Evolutionary conservation across 1,284 basidiomycete species (phyloP), one percentile per base, ranked within the genome.

Genomic region (Phylloboletellus chloephorus): DNA sequence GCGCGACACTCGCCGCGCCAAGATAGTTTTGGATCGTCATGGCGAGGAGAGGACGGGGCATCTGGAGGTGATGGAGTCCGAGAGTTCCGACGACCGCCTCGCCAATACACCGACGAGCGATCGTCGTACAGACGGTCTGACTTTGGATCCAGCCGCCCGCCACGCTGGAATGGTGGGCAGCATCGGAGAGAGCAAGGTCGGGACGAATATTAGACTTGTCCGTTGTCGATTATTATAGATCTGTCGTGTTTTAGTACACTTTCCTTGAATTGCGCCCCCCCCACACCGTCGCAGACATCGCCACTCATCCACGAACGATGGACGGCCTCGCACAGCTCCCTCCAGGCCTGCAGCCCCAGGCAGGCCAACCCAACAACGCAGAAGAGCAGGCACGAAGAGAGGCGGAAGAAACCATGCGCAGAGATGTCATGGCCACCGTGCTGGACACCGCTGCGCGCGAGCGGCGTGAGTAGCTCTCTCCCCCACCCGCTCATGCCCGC

Each of bases 361-460:
- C 44, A 12, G 46, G 43, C n/a, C 49, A 61, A 44, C 8, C 45
- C 5, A 52, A 60, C 5, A 52, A 60, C 40, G 58, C 56, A 23
- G 79, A 81, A 40, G 79, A 80, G 28, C 72, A 72, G n/a, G 72
- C 69, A 5, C 79, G 77, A 52, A 71, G 68, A 31, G 74, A 69
- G 32, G 74, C 78, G 41, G 79, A 82, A 56, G 87, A 88, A 57
- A 76, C 86, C 66, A 81, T 83, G 79, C 74, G 79, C 39, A 66
- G 80, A 61, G 86, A 82, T 52, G 67, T 96, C 60, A 81, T 98
- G 59, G 79, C 85, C n/a, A 88, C 89, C 4, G 82, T 98, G 46
- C 72, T 98, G 29, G 92, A 95, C 54, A 67, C 78, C 9, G 82
- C 80, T 44, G 95, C 95, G 24, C 74, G 94, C 46, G 95, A 97